These are phyloP conservation scores for Brassica napus DNA, from an alignment of 345 rosid genomes.

Conservation along the genomic window DNA sequence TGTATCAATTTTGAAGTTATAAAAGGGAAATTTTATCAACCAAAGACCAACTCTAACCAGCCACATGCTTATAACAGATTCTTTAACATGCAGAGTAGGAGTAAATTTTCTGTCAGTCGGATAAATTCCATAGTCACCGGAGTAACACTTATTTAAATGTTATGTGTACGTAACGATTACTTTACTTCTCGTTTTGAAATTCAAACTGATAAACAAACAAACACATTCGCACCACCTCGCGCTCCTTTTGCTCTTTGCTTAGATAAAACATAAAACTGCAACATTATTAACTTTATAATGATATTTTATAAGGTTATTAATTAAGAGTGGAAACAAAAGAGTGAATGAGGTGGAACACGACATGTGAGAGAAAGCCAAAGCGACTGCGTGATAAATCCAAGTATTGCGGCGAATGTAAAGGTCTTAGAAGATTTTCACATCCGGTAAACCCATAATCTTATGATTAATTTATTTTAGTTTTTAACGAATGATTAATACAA, in stretches of 20 bases:
- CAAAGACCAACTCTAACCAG: not conserved
- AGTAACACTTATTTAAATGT: conserved; percentile 26
- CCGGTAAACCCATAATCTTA: conserved; percentile 12
- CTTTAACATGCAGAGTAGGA: conserved; percentile 22
- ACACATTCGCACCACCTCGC: conserved; percentile 27
- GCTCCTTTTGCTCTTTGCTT: conserved; percentile 20
- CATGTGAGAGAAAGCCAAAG: conserved; percentile 29
- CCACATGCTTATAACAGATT: conserved; percentile 24
- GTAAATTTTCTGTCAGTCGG: conserved; percentile 40
- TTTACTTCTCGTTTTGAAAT: conserved; percentile 31
- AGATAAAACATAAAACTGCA: not conserved
- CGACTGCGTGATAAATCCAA: conserved; percentile 28
- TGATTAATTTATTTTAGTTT: not conserved
- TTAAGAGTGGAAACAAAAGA: conserved; percentile 18
- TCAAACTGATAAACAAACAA: conserved; percentile 27
- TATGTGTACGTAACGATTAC: conserved; percentile 12
- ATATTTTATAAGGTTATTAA: not conserved
- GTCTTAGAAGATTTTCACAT: conserved; percentile 11
- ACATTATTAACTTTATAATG: conserved; percentile 6
- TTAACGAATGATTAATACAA: conserved; percentile 3
- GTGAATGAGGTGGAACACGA: conserved; percentile 29
- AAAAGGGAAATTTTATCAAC: not conserved
- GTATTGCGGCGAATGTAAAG: conserved; percentile 32
- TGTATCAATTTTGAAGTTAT: conserved; percentile 22
- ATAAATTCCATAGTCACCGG: conserved; percentile 41